Conservation (phyloP, 805 yeast species). For the Lachancea dasiensis region DNA sequence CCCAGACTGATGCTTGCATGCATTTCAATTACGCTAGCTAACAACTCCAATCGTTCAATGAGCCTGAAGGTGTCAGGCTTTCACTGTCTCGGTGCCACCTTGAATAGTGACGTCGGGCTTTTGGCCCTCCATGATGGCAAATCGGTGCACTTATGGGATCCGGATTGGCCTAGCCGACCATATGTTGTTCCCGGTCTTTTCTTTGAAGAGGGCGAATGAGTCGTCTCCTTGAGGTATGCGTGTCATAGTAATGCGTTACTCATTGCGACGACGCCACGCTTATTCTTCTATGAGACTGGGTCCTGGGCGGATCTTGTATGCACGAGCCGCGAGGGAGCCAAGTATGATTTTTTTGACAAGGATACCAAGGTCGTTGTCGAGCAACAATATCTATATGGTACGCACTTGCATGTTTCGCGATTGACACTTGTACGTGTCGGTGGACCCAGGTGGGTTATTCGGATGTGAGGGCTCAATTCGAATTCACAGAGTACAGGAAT, state of each 20-base stretch:
- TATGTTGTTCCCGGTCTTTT: slow-evolving; percentile 3
- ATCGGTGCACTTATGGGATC: slow-evolving; percentile 6
- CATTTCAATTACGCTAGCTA: slow-evolving; percentile 1
- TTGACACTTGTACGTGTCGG: slow-evolving; percentile 8
- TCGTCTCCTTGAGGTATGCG: slow-evolving; percentile 7
- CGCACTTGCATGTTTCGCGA: slow-evolving; percentile 16
- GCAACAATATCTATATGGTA: slow-evolving; percentile 20
- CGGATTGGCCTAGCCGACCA: slow-evolving; percentile 1
- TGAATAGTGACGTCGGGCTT: slow-evolving; percentile 4
- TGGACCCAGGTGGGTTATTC: slow-evolving; percentile 20
- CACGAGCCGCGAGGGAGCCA: slow-evolving; percentile 5
- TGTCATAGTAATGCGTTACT: background rate
- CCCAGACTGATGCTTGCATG: background rate
- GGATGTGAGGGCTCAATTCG: slow-evolving; percentile 20
- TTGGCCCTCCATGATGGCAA: slow-evolving; percentile 9
- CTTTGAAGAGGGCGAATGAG: slow-evolving; percentile 5
- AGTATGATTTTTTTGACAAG: slow-evolving; percentile 7
- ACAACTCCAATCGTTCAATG: background rate
- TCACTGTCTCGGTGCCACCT: slow-evolving; percentile 2
- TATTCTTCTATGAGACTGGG: slow-evolving; percentile 7
- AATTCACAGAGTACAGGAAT: slow-evolving; percentile 11
- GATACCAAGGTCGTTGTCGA: slow-evolving; percentile 7
- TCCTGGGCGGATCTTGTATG: slow-evolving; percentile 7
- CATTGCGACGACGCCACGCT: slow-evolving; percentile 8
- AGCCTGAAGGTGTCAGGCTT: background rate